Base-by-base conservation (phyloP, 306 rosid genomes). In the Gynostemma pentaphyllum region DNA sequence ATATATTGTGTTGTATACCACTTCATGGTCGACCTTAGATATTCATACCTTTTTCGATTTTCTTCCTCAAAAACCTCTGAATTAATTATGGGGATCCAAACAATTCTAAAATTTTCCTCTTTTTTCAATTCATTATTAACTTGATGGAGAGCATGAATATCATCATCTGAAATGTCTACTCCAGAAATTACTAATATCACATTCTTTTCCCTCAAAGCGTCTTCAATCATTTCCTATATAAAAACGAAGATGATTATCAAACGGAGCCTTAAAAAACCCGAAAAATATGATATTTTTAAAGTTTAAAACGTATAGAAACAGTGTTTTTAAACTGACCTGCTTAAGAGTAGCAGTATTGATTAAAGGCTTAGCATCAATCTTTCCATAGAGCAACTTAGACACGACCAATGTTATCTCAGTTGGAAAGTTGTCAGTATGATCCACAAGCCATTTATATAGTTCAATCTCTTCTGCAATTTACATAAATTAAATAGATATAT, bases 21-120 rank as follows among this genome's bases (percentile, higher is more conserved):
- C 1, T 83, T 81, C 79, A 88, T 78, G 75, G 68, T 78, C 2
- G 67, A 41, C 24, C 66, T 74, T 40, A 80, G 24, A 3, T 4
- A 1, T 23, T 88, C 90, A 13, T 79, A 88, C 77, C 69, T 83
- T 73, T 68, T 80, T 22, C 29, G 12, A 22, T n/a, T 22, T 59
- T 37, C 47, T 37, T 21, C 30, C 1, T 23, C 47, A 11, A 7
- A 0, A 59, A 0, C 1, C 7, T 59, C 30, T 0, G 29, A 3
- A 59, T 37, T 12, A 12, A 37, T 87, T 8, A 78, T 32, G 0
- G 87, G 89, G 37, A 84, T 14, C 92, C 95, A 89, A 7, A 89
- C 79, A 34, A 89, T 86, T 64, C 71, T 80, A n/a, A 80, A 67
- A 7, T 74, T 44, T 10, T 36, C 21, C 1, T 53, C 74, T 61